phyloP scores from a whole-genome alignment of 106 monocot species.

The Amphibolis antarctica region DNA sequence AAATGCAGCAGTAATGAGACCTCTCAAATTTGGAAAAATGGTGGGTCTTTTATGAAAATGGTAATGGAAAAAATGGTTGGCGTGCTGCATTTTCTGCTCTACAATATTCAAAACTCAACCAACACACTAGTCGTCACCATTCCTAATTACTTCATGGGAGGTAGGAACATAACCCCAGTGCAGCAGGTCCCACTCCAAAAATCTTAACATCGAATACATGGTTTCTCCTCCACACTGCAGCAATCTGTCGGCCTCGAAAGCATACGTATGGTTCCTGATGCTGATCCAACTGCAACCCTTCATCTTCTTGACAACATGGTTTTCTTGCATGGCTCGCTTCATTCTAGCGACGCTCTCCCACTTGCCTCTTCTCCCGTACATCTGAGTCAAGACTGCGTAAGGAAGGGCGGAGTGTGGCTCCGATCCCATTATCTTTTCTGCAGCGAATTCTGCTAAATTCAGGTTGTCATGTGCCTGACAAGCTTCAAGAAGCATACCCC shows the following conservation, averaged over 20 bases:
- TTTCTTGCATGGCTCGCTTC: conserved; percentile 37
- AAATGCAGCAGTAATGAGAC: too few relatives aligned
- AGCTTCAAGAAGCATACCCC: conserved; percentile 43
- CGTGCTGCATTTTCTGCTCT: not conserved
- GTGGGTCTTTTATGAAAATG: too few relatives aligned
- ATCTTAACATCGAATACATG: conserved; percentile 27
- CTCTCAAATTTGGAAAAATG: not conserved
- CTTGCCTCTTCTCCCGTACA: conserved; percentile 36
- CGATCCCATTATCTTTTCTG: conserved; percentile 36
- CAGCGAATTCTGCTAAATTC: conserved; percentile 25
- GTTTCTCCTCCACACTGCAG: conserved; percentile 47
- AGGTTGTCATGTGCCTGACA: conserved; percentile 28
- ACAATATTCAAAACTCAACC: too few relatives aligned
- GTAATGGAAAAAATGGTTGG: not conserved
- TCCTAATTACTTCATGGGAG: not conserved
- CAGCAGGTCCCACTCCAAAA: conserved; percentile 18
- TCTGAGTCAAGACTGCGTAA: conserved; percentile 33
- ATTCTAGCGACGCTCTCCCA: conserved; percentile 68
- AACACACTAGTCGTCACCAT: not conserved
- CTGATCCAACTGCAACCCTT: conserved; percentile 49
- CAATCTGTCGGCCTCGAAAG: conserved; percentile 30
- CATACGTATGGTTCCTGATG: conserved; percentile 27
- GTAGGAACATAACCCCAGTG: not conserved
- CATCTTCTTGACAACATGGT: conserved; percentile 29
- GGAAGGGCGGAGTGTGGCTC: conserved; percentile 24